Evolutionary conservation across 148 eudicot species (phyloP), one percentile per base, ranked within the genome.

Genomic region (Fagopyrum tataricum): DNA sequence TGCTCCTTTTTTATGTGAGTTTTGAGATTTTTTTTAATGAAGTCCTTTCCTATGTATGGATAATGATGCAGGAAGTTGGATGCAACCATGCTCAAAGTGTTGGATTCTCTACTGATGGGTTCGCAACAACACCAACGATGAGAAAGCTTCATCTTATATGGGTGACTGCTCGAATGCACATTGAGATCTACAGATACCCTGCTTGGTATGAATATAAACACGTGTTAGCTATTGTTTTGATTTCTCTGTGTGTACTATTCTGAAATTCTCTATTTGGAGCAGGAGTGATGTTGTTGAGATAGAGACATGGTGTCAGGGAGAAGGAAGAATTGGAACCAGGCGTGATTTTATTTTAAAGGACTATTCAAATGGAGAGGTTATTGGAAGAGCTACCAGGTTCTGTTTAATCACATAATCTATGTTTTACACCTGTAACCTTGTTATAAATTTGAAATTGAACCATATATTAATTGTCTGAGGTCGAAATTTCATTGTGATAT

Each of bases 151-250:
- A 91, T 78, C 97, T 95, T 66, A 95, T 95, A 71, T 95, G 98
- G 98, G 97, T 95, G 79, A 90, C 97, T 79, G 93, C 98, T 46
- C 93, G 98, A 41, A 91, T 95, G 98, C 97, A 95, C 85, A 91
- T 95, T 53, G 98, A 95, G 79, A 86, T 95, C 47, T 95, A 91
- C 75, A 83, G 81, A 84, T 95, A 95, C 77, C 98, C 98, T 46
- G 87, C 93, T 72, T 89, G 97, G 97, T 91, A 79, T 72, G 71
- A 64, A 71, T 75, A 43, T 18, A 69, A 68, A 70, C 26, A 40
- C 46, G 66, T 71, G 8, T 20, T 13, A 8, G 5, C 14, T 47
- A 15, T n/a, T 31, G 64, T 24, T 48, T 8, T 72, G 67, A 12
- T 69, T 39, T 18, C 11, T n/a, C 26, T 74, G 72, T 23, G 31